Percentiles rank a stretch among this genome's conserved stretches.
Evolutionary conservation across 768 basidiomycete genomes (phyloP).

Genomic region (Rhizopogon roseolus): DNA sequence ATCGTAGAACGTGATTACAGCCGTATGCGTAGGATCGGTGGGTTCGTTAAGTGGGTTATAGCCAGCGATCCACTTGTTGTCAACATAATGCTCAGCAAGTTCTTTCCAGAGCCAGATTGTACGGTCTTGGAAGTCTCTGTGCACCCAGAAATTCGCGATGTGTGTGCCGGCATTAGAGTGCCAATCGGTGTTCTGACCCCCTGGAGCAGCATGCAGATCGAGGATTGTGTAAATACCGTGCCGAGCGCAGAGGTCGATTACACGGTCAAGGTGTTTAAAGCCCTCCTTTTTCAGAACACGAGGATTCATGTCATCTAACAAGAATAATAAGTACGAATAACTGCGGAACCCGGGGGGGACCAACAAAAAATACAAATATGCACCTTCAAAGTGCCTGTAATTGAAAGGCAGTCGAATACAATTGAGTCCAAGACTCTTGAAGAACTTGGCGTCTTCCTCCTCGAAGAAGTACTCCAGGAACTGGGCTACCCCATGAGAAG

Average conservation of each 20-base stretch:
- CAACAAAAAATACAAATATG: neutral
- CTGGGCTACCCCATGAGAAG: constrained; percentile 27
- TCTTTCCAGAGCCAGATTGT: constrained; percentile 73
- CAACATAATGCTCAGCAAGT: constrained; percentile 70
- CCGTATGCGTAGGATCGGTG: constrained; percentile 62
- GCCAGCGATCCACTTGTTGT: constrained; percentile 79
- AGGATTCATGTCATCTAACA: constrained; percentile 68
- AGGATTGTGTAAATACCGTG: constrained; percentile 77
- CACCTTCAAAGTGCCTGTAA: constrained; percentile 64
- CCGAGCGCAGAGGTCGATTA: constrained; percentile 67
- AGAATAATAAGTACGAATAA: constrained; percentile 3
- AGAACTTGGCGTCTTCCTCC: constrained; percentile 71
- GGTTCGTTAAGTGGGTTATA: constrained; percentile 86
- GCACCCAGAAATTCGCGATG: constrained; percentile 73
- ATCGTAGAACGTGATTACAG: constrained; percentile 65
- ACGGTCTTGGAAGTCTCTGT: constrained; percentile 84
- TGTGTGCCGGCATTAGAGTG: constrained; percentile 71
- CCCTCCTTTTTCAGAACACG: constrained; percentile 68
- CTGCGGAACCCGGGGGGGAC: neutral
- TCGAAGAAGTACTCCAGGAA: constrained; percentile 83
- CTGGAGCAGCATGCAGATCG: constrained; percentile 74
- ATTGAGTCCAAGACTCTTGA: constrained; percentile 75
- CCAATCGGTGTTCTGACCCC: constrained; percentile 78
- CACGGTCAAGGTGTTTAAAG: constrained; percentile 81
- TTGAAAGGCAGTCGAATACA: constrained; percentile 75